Evolutionary conservation across 768 basidiomycete species (phyloP).

Genomic region (Leccinum pellstonianum): DNA sequence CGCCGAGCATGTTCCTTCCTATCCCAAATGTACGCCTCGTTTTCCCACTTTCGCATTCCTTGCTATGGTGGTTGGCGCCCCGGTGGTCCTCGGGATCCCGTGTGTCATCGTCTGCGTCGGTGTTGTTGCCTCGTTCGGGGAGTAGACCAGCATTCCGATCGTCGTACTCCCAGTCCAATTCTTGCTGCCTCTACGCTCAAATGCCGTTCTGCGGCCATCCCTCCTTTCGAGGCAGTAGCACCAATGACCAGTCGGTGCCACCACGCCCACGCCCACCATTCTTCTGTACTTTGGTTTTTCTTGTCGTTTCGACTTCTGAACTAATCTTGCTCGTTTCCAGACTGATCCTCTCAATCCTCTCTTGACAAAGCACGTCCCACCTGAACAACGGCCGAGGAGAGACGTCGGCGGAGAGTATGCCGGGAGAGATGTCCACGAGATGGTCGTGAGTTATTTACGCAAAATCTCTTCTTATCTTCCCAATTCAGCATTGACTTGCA

Average conservation of each 20-base stretch:
- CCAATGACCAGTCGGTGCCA: constrained; percentile 4
- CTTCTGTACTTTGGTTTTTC: constrained; percentile 3
- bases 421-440: constrained; percentile 67
- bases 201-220: neutral
- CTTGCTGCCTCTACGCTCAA: constrained; percentile 8
- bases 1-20: constrained; percentile 83
- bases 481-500: constrained; percentile 6
- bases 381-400: constrained; percentile 70
- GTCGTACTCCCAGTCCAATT: constrained; percentile 4
- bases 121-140: constrained; percentile 27
- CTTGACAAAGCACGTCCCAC: constrained; percentile 80
- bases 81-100: constrained; percentile 32
- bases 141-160: neutral
- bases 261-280: neutral
- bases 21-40: constrained; percentile 78
- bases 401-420: constrained; percentile 77
- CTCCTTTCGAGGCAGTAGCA: constrained; percentile 5
- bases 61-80: constrained; percentile 58
- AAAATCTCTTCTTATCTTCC: constrained; percentile 13
- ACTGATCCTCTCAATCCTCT: constrained; percentile 82
- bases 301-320: neutral
- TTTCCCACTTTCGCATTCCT: constrained; percentile 44
- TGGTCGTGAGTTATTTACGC: constrained; percentile 61
- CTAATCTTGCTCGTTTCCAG: constrained; percentile 37
- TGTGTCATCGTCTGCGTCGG: constrained; percentile 40